Conservation (phyloP, 352 stramenopile species). For the Globisporangium cystogenes region DNA sequence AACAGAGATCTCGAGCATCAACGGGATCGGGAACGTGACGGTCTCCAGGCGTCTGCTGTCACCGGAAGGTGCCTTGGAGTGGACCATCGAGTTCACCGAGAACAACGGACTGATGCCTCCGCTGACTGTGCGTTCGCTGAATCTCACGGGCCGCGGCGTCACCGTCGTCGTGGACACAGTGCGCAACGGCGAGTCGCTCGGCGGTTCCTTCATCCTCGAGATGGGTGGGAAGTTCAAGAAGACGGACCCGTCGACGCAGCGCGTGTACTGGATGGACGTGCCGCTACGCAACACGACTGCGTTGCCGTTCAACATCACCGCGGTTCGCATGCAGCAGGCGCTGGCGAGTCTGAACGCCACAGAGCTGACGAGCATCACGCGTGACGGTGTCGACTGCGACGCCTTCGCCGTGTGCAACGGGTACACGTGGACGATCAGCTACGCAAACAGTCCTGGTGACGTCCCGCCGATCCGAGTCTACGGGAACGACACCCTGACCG, state of each 20-base stretch:
- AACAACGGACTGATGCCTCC: constrained; percentile 53
- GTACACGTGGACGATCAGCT: constrained; percentile 68
- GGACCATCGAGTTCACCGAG: constrained; percentile 52
- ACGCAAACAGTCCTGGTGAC: constrained; percentile 52
- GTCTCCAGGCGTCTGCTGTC: constrained; percentile 29
- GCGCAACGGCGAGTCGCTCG: constrained; percentile 41
- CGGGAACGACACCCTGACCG: constrained; percentile 22
- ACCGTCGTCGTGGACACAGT: constrained; percentile 28
- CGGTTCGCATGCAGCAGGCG: constrained; percentile 19
- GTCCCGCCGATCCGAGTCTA: constrained; percentile 51
- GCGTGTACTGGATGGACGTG: constrained; percentile 38
- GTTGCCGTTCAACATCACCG: constrained; percentile 34
- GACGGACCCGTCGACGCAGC: constrained; percentile 25
- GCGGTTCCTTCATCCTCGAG: constrained; percentile 38
- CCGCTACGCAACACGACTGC: constrained; percentile 33
- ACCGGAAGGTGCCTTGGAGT: constrained; percentile 54
- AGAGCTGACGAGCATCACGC: constrained; percentile 27
- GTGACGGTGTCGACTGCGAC: constrained; percentile 43
- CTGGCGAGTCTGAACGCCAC: constrained; percentile 38
- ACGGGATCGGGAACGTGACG: constrained; percentile 46
- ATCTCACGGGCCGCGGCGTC: constrained; percentile 43
- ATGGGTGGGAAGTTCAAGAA: constrained; percentile 63
- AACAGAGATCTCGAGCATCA: constrained; percentile 28
- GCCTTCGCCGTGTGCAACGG: constrained; percentile 53
- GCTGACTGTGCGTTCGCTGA: constrained; percentile 32